Conservation (phyloP, 1,284 basidiomycete species). For the Termitomyces sp. region DNA sequence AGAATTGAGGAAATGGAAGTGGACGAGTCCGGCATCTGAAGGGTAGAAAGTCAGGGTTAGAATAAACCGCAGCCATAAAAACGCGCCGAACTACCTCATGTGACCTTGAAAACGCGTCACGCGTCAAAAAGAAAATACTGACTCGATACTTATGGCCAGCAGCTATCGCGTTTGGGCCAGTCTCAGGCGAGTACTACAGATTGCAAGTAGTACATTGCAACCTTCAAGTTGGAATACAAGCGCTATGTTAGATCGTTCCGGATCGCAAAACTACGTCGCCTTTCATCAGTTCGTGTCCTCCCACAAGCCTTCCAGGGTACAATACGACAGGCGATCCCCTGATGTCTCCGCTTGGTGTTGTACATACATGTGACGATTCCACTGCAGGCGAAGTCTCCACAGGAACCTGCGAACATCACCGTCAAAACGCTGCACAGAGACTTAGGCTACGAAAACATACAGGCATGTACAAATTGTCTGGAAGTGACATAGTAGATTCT, state of each 20-base stretch:
- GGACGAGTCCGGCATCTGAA: conserved; percentile 6
- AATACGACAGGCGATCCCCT: background rate
- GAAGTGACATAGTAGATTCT: conserved; percentile 10
- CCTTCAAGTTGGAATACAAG: background rate
- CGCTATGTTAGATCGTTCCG: background rate
- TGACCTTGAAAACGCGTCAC: conserved; percentile 5
- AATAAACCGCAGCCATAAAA: background rate
- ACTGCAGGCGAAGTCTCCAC: conserved; percentile 22
- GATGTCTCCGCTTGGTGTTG: conserved; percentile 14
- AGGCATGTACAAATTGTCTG: conserved; percentile 16
- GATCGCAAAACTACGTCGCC: background rate
- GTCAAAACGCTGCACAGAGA: background rate
- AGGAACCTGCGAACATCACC: conserved; percentile 5
- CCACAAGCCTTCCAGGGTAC: background rate
- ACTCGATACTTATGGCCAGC: no score
- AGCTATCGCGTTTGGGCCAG: background rate
- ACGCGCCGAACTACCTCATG: conserved; percentile 7
- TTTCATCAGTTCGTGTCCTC: background rate
- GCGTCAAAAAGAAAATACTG: background rate
- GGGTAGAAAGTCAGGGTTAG: background rate
- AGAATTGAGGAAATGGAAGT: conserved; percentile 16
- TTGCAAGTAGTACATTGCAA: background rate
- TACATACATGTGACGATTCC: conserved; percentile 20
- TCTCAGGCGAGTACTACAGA: no score
- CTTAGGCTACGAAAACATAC: conserved; percentile 1